Evolutionary conservation across 208 protist genomes (phyloP), one percentile per base, ranked within the genome.

Genomic region (Crithidia mellificae): DNA sequence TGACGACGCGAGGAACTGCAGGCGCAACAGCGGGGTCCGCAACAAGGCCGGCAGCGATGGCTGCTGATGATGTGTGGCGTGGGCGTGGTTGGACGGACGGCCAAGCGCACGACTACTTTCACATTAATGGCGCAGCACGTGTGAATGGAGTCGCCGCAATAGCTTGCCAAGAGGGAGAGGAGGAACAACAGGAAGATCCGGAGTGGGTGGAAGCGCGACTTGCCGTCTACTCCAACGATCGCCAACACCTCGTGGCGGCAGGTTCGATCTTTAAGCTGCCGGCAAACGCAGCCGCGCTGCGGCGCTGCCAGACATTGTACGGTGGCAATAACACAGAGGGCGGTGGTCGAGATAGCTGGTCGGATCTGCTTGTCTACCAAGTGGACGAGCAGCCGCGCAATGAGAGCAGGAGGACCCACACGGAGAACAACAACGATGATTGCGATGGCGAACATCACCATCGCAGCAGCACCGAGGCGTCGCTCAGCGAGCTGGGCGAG

Each of bases 301-400:
- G 25, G 29, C 72, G 70, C 8, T 49, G 68, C 11, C 6, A 53
- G 3, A 41, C 46, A 39, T 8, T 27, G 14, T n/a, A 20, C n/a
- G 12, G 32, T 49, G 14, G 2, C 9, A 24, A 39, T 14, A 50
- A 12, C 20, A 29, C 55, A 19, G 2, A 58, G 15, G 30, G 51
- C 19, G 68, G 32, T 51, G 62, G 70, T 12, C 72, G 68, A 30
- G 68, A 80, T 55, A 70, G 50, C 32, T 80, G 74, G 74, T 80
- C 74, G 1, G 74, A 80, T 36, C 38, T 80, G 34, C 68, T 80
- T 20, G 57, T 80, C 14, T 75, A 75, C 49, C 70, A 69, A 36
- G 2, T 36, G 25, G 46, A 29, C 3, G 54, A 68, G 54, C 20
- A 3, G 5, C 2, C 19, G 2, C 55, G n/a, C n/a, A n/a, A n/a